Base-by-base conservation (phyloP, 306 rosid species). In the Neltuma alba region DNA sequence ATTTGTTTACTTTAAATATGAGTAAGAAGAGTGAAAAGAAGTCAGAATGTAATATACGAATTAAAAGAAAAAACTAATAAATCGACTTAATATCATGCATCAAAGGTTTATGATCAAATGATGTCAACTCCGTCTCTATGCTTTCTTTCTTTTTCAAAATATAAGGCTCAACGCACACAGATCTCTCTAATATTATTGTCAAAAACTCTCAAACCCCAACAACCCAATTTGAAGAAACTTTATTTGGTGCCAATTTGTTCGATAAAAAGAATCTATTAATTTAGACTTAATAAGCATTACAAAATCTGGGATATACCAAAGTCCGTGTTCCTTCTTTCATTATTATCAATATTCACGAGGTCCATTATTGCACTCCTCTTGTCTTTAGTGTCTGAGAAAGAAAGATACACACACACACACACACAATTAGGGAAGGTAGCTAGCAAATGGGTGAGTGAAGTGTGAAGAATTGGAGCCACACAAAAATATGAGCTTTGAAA, bases 401-500 rank as follows among this genome's bases (percentile, higher is more conserved):
- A n/a, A n/a, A n/a, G n/a, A n/a, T n/a, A n/a, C n/a, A n/a, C n/a
- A n/a, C n/a, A n/a, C n/a, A n/a, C n/a, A n/a, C n/a, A n/a, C n/a
- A n/a, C n/a, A n/a, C n/a, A n/a, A n/a, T n/a, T 1, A 12, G 9
- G 23, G 50, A 65, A 64, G 37, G 41, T 42, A 21, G n/a, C n/a
- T n/a, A n/a, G 64, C 23, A 20, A 9, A 36, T 48, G 74, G 57
- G 48, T 36, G 12, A 62, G 54, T 76, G 27, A 21, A 27, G 74
- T 77, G 75, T 30, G 80, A 68, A 81, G 33, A 57, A 57, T 58
- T 15, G 38, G 63, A 52, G 28, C 36, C 33, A 36, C 61, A 34
- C 20, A n/a, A 20, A 5, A 18, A 20, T 20, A n/a, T 18, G 33
- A 75, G 79, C 48, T 64, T 33, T 66, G 75, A 82, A 40, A 76